Base-by-base conservation (phyloP, 2,329 filamentous ascomycete genomes). In the Alternaria incomplexa region DNA sequence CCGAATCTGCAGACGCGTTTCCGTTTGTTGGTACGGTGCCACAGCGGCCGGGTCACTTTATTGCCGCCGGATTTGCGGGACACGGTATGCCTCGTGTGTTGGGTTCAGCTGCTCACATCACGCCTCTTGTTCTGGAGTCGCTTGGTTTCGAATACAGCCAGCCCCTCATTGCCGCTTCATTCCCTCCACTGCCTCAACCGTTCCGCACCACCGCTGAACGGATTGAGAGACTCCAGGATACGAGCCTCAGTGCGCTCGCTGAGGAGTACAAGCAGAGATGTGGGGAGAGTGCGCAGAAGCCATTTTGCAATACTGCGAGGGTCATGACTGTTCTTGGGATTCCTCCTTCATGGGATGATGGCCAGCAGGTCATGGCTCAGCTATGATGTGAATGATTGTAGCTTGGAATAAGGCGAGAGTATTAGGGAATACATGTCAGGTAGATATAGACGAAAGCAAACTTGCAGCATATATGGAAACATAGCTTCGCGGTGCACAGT, bases 31-130 rank as follows among this genome's bases (percentile, higher is more conserved):
- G 63, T 25, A 26, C 60, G 6, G 47, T 65, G 5, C 60, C 60
- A 43, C 32, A 28, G 25, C 60, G 56, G 20, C 17, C 43, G 22
- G 47, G 53, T 2, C 63, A 65, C 6, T 65, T 47, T n/a, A 65
- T 65, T 26, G 53, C 48, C 2, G 63, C 63, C 5, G 63, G 63
- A 26, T 65, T 63, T 26, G 52, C 56, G 11, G 60, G 63, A 23
- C 63, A 65, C 53, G 63, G 62, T 8, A 65, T 65, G 63, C 60
- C 63, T 48, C 56, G 60, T 5, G 45, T 65, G 8, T 44, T 65
- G 10, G 52, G 59, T 12, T 63, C 63, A 17, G 36, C 63, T 20
- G 63, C 63, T 22, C 53, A 63, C 12, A 40, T 65, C 3, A 48
- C 61, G 25, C 63, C 63, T 54, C 47, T 65, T 15, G 52, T 63